Evolutionary conservation across 192 early-diverging fungal genomes (phyloP).

Genomic region (Podochytrium sp.): DNA sequence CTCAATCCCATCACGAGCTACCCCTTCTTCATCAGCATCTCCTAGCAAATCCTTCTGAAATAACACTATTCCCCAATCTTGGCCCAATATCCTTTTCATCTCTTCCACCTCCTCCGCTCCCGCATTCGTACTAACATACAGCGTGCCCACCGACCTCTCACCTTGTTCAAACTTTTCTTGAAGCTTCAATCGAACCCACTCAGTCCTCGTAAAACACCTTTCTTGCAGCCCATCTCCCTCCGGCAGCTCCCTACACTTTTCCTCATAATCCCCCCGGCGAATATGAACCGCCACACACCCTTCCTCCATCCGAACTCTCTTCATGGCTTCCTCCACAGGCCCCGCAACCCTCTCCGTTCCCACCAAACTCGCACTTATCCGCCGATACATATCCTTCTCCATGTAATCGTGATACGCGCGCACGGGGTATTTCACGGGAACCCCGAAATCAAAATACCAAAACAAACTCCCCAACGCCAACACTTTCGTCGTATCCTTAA

Average conservation of each 20-base stretch:
- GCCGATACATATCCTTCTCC: conserved; percentile 6
- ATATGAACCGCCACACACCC: conserved; percentile 36
- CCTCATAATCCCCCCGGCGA: conserved; percentile 37
- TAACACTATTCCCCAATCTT: conserved; percentile 15
- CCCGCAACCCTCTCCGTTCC: not conserved
- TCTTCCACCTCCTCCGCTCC: not conserved
- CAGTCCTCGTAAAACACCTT: not conserved
- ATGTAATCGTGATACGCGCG: conserved; percentile 25
- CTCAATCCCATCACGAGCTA: conserved; percentile 25
- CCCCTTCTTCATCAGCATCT: not conserved
- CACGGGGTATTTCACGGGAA: conserved; percentile 28
- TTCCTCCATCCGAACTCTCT: not conserved
- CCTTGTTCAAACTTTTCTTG: not conserved
- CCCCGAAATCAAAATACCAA: conserved; percentile 44
- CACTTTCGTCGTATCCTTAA: conserved; percentile 13
- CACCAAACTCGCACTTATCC: conserved; percentile 6
- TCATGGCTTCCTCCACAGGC: not conserved
- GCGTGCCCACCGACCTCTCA: not conserved
- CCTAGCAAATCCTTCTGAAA: conserved; percentile 13
- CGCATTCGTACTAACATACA: conserved; percentile 25
- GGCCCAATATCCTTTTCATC: not conserved
- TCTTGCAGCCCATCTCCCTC: not conserved
- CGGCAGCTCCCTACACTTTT: conserved; percentile 34
- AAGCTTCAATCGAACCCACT: not conserved
- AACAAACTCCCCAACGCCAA: conserved; percentile 40